Base-by-base conservation (phyloP, 75 land plant species). In the Larix kaempferi region DNA sequence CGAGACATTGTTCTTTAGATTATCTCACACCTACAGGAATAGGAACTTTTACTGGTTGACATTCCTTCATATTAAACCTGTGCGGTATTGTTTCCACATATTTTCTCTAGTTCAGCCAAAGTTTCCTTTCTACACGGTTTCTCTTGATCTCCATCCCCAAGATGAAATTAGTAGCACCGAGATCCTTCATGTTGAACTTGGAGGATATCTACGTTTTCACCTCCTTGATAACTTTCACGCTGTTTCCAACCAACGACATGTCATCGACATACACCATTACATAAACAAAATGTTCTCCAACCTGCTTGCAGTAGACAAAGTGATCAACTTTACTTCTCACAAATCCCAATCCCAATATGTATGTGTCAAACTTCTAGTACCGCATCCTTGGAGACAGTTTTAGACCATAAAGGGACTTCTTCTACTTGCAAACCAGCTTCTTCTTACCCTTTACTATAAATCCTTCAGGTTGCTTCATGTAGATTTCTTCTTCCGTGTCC, bases 331-430 rank as follows among this genome's bases (percentile, higher is more conserved):
- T 23, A 2, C 4, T 23, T 3, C 77, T 1, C 19, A 4, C 27
- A 56, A 56, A 19, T 0, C 58, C 77, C 22, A n/a, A 33, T 26
- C 17, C 3, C 0, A 56, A 0, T 59, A 75, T 5, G 22, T 5
- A 58, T 6, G 57, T 57, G 56, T 58, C 56, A 58, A 75, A 75
- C 56, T 75, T 58, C 0, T 74, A 71, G 25, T 74, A 73, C 81
- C 81, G 58, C 79, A 58, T 26, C 41, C 59, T 74, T 1, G 26
- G 62, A 17, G 81, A 54, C 22, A 74, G 78, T 26, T 80, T 80
- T 19, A 74, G 23, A 5, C 78, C 81, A 74, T 80, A 80, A 17
- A 80, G 25, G 23, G 41, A 6, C 67, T 39, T 74, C 4, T 80
- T 59, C 23, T 5, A 7, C 2, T 29, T 29, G 33, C 33, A 29